Evolutionary conservation across 1,139 yeast species (phyloP).

Genomic region (Taphrina flavorubra): DNA sequence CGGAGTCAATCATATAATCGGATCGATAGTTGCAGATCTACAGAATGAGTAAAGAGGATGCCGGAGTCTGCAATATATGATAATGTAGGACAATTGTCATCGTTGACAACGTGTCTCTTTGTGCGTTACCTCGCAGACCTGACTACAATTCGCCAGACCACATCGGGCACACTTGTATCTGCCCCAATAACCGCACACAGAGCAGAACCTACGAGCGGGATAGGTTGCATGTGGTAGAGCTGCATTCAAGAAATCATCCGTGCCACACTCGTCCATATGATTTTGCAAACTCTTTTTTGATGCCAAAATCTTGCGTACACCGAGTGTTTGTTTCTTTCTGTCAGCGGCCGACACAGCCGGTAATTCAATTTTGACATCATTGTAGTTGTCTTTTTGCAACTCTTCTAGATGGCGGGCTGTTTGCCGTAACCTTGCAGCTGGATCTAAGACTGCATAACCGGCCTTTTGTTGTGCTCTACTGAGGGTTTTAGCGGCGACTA

Average conservation of each 20-base stretch:
- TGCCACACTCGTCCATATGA: constrained; percentile 53
- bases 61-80: too few species aligned
- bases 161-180: constrained; percentile 52
- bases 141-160: constrained; percentile 53
- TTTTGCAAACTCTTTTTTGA: constrained; percentile 54
- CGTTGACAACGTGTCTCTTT: constrained; percentile 54
- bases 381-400: constrained; percentile 55
- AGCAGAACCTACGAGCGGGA: constrained; percentile 54
- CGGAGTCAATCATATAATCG: neutral
- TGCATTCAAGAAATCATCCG: constrained; percentile 50
- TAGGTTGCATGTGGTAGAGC: constrained; percentile 51
- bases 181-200: constrained; percentile 57
- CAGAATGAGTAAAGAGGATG: neutral
- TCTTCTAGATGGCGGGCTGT: constrained; percentile 52
- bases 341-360: constrained; percentile 47
- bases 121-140: constrained; percentile 53
- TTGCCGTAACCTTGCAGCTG: constrained; percentile 50
- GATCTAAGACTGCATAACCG: constrained; percentile 45
- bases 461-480: constrained; percentile 33
- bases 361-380: constrained; percentile 52
- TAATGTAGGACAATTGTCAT: constrained; percentile 1
- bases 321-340: constrained; percentile 2
- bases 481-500: constrained; percentile 4
- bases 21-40: neutral
- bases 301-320: constrained; percentile 50